Base-by-base conservation (phyloP, 805 yeast species). In the Yarrowia porcina region DNA sequence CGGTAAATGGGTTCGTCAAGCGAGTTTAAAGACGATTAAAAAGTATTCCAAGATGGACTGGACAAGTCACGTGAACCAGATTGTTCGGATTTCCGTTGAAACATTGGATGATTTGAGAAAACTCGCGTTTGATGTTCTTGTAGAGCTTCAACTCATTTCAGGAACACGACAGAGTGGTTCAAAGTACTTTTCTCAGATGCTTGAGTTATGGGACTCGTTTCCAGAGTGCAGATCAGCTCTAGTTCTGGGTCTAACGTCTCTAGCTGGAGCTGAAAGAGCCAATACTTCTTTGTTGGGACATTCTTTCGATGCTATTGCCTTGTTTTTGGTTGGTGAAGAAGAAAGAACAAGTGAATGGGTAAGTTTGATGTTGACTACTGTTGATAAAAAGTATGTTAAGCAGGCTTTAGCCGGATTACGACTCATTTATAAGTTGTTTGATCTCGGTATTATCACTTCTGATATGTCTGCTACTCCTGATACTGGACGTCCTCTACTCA, bases 1-100 rank as follows among this genome's bases (percentile, higher is more conserved):
- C n/a, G 98, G 98, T 1, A 83, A 89, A 50, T 81, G 84, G 68
- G 81, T 90, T 0, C 76, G 98, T 50, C 66, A 70, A 1, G 79
- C 86, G 0, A 76, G 86, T 1, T 70, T 88, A 2, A 36, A 67
- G 6, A 68, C 84, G 2, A 54, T 63, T 20, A 27, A 20, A 67
- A 0, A 77, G 80, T 65, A 38, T 68, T 3, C 52, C 57, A 0
- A 25, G 27, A 18, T 69, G 73, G 39, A 44, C 47, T 23, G 56
- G 17, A 9, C 47, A 28, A 13, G 50, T 49, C 39, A 32, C 35
- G 13, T 63, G 35, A 10, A 52, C 70, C n/a, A 42, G 49, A 11
- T 39, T 45, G 4, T 61, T 64, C 45, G 49, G 13, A 42, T 30
- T n/a, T 52, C 59, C 1, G 59, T 52, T 9, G 59, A 52, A 21